Evolutionary conservation across 331 rosid species (phyloP).

Genomic region (Quercus tomentella): DNA sequence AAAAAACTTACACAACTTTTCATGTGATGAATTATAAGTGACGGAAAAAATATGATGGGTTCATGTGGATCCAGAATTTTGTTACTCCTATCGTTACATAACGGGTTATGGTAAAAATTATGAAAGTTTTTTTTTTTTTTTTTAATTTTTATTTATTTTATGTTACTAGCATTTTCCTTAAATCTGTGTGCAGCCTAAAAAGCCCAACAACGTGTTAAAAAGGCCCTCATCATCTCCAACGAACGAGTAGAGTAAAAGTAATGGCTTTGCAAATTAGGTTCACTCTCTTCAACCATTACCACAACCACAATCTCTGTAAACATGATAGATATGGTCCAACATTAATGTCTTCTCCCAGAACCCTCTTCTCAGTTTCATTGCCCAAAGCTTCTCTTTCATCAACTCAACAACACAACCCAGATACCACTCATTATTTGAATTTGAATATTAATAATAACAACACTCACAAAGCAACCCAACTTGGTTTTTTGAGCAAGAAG

Average conservation of each 20-base stretch:
- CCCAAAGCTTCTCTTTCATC: slow-evolving; percentile 11
- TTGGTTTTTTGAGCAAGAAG: slow-evolving; percentile 35
- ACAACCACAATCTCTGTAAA: slow-evolving; percentile 12
- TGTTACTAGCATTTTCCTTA: too few species aligned
- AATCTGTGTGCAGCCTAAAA: too few species aligned
- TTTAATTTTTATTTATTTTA: too few species aligned
- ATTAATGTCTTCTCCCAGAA: slow-evolving; percentile 9
- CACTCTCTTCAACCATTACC: neutral
- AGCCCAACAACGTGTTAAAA: too few species aligned
- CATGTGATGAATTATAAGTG: rapidly evolving
- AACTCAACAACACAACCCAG: slow-evolving; percentile 2
- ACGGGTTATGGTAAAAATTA: too few species aligned
- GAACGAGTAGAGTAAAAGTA: too few species aligned
- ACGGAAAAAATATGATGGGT: rapidly evolving
- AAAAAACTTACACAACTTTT: too few species aligned
- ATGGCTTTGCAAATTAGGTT: slow-evolving; percentile 36
- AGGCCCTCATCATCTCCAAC: neutral
- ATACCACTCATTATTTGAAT: neutral
- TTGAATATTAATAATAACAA: neutral
- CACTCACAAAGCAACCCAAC: slow-evolving; percentile 1
- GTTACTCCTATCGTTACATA: too few species aligned
- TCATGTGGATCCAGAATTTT: too few species aligned
- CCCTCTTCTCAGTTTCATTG: slow-evolving; percentile 17
- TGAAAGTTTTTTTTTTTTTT: too few species aligned
- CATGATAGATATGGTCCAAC: slow-evolving; percentile 2